phyloP scores from a whole-genome alignment of 768 basidiomycete species.

The Ramaria sp. region DNA sequence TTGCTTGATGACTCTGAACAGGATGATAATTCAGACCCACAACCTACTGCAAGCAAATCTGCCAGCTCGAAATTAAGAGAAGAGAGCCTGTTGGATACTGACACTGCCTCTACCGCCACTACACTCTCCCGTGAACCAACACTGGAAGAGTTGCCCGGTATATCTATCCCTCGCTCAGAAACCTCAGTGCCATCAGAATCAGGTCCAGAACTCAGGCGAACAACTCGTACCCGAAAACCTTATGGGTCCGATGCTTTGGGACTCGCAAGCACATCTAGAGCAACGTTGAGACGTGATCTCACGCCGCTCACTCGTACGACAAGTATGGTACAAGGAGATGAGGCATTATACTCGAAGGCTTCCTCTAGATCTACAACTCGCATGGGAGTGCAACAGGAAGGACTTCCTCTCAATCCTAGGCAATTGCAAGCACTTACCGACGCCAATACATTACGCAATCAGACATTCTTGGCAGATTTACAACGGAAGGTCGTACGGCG shows the following conservation, averaged over 20 bases:
- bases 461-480: conserved; percentile 50
- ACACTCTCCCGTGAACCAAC: not conserved
- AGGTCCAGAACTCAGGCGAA: conserved; percentile 1
- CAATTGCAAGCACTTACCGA: conserved; percentile 63
- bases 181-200: not conserved
- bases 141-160: not conserved
- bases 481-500: conserved; percentile 63
- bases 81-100: not conserved
- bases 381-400: conserved; percentile 26
- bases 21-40: not conserved
- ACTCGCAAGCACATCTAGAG: conserved; percentile 19
- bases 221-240: not conserved
- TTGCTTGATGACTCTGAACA: not conserved
- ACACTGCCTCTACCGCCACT: not conserved
- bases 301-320: conserved; percentile 21
- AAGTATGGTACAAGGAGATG: conserved; percentile 11
- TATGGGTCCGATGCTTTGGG: not conserved
- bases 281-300: conserved; percentile 38
- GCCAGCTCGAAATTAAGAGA: not conserved
- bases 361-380: conserved; percentile 33
- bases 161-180: not conserved
- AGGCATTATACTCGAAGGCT: conserved; percentile 22
- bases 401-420: conserved; percentile 58
- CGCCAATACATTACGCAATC: conserved; percentile 64
- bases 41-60: not conserved